Evolutionary conservation across 345 rosid genomes (phyloP), one percentile per base, ranked within the genome.

Genomic region (Gossypium australe): DNA sequence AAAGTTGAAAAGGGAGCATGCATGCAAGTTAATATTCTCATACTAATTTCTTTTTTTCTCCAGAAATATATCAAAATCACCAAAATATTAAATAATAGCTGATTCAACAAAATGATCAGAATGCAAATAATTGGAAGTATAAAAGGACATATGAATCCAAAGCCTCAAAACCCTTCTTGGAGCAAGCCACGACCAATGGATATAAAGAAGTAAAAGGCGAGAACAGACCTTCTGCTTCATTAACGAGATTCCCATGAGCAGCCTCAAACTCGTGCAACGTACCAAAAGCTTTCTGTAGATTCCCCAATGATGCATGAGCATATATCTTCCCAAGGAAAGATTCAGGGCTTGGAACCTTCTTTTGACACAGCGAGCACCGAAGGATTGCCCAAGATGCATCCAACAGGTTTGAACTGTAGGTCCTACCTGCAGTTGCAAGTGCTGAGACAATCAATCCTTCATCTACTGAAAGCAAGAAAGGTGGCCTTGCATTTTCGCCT

Each of bases 391-490:
- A 93, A 10, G 97, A 89, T 17, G 88, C 94, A 87, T 89, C 96
- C 80, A 91, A 74, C 62, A 95, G 89, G 60, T 84, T 78, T 75
- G 93, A 83, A 76, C 58, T 86, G 48, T 82, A 88, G 53, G 94
- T 91, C 86, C 97, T 88, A 60, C 89, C 93, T 14, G 98, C 97
- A 84, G 94, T 90, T 83, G 87, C 90, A 71, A 95, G 97, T 53
- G 89, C 86, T 11, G 97, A 82, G 16, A 95, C 85, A 34, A 89
- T 77, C 74, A 91, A 76, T 29, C 98, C 98, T 91, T 95, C 99
- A 80, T 93, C 97, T 47, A 84, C 94, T 56, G 97, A 83, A 60
- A 87, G 85, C 38, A 73, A 72, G 73, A 86, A 75, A 41, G 92
- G 62, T 14, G 97, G 93, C 80, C 85, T 84, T 22, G 87, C 86